phyloP scores from a whole-genome alignment of 2,329 filamentous ascomycete genomes.

The Pseudofabraea citricarpa region DNA sequence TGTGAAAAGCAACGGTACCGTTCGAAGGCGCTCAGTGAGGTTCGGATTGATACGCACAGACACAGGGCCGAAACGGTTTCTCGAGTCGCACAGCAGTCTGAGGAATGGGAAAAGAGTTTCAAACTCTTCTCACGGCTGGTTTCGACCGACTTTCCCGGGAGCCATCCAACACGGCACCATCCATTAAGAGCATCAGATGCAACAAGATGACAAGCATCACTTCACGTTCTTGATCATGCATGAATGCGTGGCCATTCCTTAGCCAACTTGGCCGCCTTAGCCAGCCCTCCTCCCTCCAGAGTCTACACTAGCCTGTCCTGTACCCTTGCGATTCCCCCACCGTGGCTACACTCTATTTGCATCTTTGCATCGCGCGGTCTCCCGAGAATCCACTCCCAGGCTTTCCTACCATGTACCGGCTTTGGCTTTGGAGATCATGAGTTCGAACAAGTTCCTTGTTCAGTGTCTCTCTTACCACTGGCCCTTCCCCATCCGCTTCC shows the following conservation, averaged over 20 bases:
- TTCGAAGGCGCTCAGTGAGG: too few species aligned
- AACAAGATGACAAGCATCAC: constrained; percentile 20
- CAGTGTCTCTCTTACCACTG: too few species aligned
- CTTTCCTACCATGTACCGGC: constrained; percentile 22
- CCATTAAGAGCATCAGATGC: constrained; percentile 7
- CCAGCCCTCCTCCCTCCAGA: too few species aligned
- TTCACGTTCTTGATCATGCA: constrained; percentile 29
- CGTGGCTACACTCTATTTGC: constrained; percentile 24
- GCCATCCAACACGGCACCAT: constrained; percentile 10
- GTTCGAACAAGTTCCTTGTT: constrained; percentile 27
- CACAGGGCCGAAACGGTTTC: constrained; percentile 23
- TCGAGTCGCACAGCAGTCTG: constrained; percentile 24
- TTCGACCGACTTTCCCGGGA: constrained; percentile 24
- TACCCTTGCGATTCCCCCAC: constrained; percentile 23
- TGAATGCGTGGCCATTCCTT: constrained; percentile 28
- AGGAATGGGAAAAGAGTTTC: constrained; percentile 28
- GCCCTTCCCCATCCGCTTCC: constrained; percentile 5
- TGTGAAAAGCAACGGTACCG: too few species aligned
- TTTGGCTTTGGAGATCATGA: constrained; percentile 23
- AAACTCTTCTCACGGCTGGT: constrained; percentile 21
- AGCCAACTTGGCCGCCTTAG: too few species aligned
- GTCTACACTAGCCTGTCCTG: constrained; percentile 18
- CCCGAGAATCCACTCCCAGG: constrained; percentile 25
- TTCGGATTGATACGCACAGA: constrained; percentile 27
- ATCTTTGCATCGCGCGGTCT: constrained; percentile 29